Evolutionary conservation across 805 yeast species (phyloP), one percentile per base, ranked within the genome.

Genomic region (Nakazawaea molendinolei): DNA sequence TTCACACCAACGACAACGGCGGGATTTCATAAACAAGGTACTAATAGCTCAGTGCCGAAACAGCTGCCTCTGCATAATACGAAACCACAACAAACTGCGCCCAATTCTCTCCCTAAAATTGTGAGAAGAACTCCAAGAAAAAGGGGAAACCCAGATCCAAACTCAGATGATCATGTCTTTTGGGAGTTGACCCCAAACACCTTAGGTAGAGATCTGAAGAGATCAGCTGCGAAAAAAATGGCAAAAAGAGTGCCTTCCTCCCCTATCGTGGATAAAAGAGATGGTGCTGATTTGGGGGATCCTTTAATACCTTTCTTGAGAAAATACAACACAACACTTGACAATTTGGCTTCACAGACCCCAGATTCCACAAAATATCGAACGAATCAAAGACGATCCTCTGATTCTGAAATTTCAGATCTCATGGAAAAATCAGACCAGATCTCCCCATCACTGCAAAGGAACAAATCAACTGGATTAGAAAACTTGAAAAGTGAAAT

Each of bases 151-250:
- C 28, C 28, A n/a, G 53, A 50, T 25, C 52, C 45, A 5, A 52
- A 65, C 26, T 54, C 61, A 1, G 63, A 58, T 32, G 63, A 58
- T 34, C 53, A 51, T 17, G 57, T 59, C 8, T 57, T 53, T 33
- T 68, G 74, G 74, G 65, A 58, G 12, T 50, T 50, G 10, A 62
- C 69, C 5, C 71, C 73, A 20, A 46, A 44, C n/a, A 42, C 46
- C 23, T 44, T 36, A 23, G 44, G 42, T 12, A 28, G 19, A 28
- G 36, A 37, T 23, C 34, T 43, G 17, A 45, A 39, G 23, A 36
- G 28, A 15, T 34, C 42, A 39, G 33, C 31, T 33, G 30, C 35
- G 28, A 25, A 35, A 15, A 30, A 33, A 28, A 26, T 28, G 12
- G 27, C 27, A 16, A 36, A 30, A 10, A 44, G 47, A 14, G 38